phyloP scores from a whole-genome alignment of 208 protist genomes.

The Acanthamoeba triangularis region DNA sequence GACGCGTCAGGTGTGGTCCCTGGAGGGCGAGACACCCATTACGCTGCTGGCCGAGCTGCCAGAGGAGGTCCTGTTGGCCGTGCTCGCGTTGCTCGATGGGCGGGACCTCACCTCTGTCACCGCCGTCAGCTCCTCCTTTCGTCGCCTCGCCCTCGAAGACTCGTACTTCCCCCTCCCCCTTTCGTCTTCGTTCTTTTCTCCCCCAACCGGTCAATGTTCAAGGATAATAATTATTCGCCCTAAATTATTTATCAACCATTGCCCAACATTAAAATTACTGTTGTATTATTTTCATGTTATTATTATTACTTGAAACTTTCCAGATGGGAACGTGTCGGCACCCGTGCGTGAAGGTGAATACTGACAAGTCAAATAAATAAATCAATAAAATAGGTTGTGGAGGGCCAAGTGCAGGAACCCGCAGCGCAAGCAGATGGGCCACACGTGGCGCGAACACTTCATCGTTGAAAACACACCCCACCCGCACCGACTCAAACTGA shows the following conservation, averaged over 20 bases:
- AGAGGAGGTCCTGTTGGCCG: constrained; percentile 18
- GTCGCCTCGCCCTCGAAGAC: constrained; percentile 48
- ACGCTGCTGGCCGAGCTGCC: constrained; percentile 27
- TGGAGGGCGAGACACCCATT: neutral
- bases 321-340: neutral
- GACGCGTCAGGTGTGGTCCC: constrained; percentile 9
- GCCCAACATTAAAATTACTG: too few species aligned
- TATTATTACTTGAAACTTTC: too few species aligned
- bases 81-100: neutral
- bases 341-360: neutral
- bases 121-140: neutral
- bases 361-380: too few species aligned
- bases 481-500: constrained; percentile 8
- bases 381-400: neutral
- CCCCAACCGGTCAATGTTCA: neutral
- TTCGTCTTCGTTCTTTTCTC: neutral
- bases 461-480: neutral
- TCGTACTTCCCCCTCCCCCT: neutral
- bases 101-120: neutral
- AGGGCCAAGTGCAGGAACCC: constrained; percentile 35
- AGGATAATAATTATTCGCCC: too few species aligned
- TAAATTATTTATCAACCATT: neutral
- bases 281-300: neutral
- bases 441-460: constrained; percentile 50
- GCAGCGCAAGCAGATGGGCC: constrained; percentile 5